These are phyloP conservation scores for Melaleuca alternifolia DNA, from an alignment of 345 rosid genomes.

Conservation along the genomic window DNA sequence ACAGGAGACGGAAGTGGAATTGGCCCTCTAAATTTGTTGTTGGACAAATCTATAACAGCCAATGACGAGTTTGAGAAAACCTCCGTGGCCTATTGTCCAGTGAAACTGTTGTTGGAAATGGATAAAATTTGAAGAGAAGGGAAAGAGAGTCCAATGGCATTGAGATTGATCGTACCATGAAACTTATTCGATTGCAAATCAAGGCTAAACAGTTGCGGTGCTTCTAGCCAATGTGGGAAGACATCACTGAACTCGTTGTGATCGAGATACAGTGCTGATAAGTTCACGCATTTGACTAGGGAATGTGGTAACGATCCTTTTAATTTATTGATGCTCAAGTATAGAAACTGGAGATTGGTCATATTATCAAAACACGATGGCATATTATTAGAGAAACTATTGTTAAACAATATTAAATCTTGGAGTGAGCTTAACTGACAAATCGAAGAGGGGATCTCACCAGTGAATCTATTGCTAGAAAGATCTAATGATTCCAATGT, in stretches of 20 bases:
- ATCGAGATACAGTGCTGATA: rapidly evolving
- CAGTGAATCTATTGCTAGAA: rapidly evolving
- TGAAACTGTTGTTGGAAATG: background rate
- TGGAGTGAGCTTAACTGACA: background rate
- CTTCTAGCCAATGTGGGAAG: background rate
- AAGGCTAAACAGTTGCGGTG: rapidly evolving
- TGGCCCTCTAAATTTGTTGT: background rate
- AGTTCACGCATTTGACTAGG: background rate
- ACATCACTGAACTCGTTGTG: rapidly evolving
- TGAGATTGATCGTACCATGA: background rate
- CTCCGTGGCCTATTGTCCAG: rapidly evolving
- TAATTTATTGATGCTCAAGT: background rate
- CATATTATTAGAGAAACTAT: background rate
- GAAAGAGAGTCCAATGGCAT: background rate
- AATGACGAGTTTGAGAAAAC: background rate
- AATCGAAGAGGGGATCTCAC: background rate
- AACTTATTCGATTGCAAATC: background rate
- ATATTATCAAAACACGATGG: background rate
- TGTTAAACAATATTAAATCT: rapidly evolving
- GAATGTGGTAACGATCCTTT: background rate
- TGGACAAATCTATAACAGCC: background rate
- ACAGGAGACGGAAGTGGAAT: background rate
- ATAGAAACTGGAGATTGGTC: rapidly evolving
- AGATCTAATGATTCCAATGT: rapidly evolving
- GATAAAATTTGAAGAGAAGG: rapidly evolving